Percentiles rank a stretch among this genome's conserved stretches.
Conservation (phyloP, 306 rosid species). For the Sicyos edulis region DNA sequence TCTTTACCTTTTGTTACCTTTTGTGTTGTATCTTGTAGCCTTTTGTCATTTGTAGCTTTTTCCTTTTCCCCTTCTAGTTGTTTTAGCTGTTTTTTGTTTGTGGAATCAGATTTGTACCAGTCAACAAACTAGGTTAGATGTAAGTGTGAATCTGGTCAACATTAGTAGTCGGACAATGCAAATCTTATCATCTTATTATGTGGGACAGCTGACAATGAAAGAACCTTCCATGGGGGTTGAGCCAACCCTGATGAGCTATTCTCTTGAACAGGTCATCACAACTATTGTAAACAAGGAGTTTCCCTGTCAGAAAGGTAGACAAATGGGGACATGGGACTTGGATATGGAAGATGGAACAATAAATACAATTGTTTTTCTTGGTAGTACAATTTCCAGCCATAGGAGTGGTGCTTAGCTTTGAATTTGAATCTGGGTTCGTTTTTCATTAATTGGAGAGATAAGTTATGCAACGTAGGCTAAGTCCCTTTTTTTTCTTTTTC, state of each 20-base stretch:
- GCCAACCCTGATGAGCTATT: neutral
- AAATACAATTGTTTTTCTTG: neutral
- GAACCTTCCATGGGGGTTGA: constrained; percentile 1
- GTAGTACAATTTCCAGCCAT: constrained; percentile 15
- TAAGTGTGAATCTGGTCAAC: constrained; percentile 16
- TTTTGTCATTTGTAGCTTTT: constrained; percentile 15
- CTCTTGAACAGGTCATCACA: constrained; percentile 13
- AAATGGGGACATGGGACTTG: constrained; percentile 15
- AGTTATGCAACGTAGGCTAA: neutral
- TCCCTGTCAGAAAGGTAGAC: constrained; percentile 21
- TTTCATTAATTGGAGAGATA: neutral
- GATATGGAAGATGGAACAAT: constrained; percentile 13
- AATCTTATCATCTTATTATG: constrained; percentile 14
- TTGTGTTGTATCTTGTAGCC: constrained; percentile 10
- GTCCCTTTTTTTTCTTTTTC: too few relatives aligned
- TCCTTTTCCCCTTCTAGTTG: neutral
- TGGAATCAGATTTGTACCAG: constrained; percentile 5
- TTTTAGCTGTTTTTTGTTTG: neutral
- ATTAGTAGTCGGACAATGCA: neutral
- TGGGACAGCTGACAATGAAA: neutral
- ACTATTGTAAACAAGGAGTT: constrained; percentile 9
- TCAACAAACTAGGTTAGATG: constrained; percentile 11
- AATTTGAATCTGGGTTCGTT: neutral
- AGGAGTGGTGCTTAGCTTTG: neutral
- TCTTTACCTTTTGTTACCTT: constrained; percentile 48